phyloP scores from a whole-genome alignment of 495 filamentous ascomycete species.

The Daldinia caldariorum region DNA sequence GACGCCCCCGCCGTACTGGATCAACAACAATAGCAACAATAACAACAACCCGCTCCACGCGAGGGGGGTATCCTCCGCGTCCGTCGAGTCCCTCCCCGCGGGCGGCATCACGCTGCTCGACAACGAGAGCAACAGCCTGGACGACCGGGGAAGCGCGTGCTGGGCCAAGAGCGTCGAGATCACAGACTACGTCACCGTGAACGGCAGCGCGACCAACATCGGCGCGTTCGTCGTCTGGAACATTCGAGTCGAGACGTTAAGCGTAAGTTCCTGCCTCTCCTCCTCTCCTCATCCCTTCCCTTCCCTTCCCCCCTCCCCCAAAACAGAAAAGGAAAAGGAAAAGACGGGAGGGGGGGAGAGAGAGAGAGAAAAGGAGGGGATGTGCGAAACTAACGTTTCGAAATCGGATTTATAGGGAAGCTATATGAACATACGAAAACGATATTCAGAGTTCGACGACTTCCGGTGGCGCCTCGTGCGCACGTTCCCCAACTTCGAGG shows the following conservation, averaged over 20 bases:
- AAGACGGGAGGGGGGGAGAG: background rate
- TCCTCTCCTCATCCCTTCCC: background rate
- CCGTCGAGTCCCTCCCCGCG: constrained; percentile 55
- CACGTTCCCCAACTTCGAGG: constrained; percentile 65
- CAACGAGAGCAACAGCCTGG: constrained; percentile 58
- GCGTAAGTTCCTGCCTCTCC: constrained; percentile 43
- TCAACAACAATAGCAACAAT: constrained; percentile 2
- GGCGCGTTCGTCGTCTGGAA: constrained; percentile 69
- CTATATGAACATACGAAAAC: constrained; percentile 64
- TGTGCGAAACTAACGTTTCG: background rate
- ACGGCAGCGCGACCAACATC: constrained; percentile 60
- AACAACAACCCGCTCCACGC: constrained; percentile 24
- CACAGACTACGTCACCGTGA: constrained; percentile 60
- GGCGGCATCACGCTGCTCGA: constrained; percentile 64
- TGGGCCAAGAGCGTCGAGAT: constrained; percentile 67
- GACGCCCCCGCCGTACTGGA: constrained; percentile 41
- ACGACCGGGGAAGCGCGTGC: constrained; percentile 62
- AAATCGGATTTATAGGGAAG: constrained; percentile 53
- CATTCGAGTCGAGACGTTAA: constrained; percentile 62
- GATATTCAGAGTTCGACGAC: constrained; percentile 68
- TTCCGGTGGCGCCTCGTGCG: constrained; percentile 59
- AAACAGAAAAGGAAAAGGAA: background rate
- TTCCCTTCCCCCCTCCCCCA: background rate
- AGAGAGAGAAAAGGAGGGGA: background rate
- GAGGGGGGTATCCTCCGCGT: constrained; percentile 53